Percentiles rank a stretch among this genome's conserved stretches.
Evolutionary conservation across 139 green algal species (phyloP).

Genomic region (Medakamo hakoo): DNA sequence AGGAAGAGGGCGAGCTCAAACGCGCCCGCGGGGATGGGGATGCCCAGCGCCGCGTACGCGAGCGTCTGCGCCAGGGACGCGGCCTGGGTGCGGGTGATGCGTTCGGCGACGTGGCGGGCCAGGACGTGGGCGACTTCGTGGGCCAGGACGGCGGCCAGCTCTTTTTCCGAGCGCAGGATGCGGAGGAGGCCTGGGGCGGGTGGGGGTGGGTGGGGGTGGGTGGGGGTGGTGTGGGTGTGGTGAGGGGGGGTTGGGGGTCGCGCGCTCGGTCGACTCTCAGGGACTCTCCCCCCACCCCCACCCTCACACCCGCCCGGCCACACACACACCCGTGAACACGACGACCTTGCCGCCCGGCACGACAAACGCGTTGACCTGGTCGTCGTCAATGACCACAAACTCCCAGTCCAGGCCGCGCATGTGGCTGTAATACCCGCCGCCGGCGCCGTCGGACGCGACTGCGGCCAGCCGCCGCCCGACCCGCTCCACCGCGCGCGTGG

Average conservation of each 20-base stretch:
- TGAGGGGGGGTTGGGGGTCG: too few species aligned
- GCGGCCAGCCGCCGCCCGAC: conserved; percentile 11
- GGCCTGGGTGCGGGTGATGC: conserved; percentile 14
- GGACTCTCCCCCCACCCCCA: neutral
- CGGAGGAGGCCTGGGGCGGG: conserved; percentile 44
- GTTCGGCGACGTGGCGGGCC: conserved; percentile 43
- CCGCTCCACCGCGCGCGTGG: conserved; percentile 3
- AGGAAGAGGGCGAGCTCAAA: conserved; percentile 32
- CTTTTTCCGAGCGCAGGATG: conserved; percentile 41
- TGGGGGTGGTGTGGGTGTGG: too few species aligned
- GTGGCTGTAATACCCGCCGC: conserved; percentile 36
- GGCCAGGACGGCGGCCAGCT: conserved; percentile 66
- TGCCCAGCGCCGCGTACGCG: conserved; percentile 21
- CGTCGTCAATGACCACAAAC: conserved; percentile 57
- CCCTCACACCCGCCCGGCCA: neutral
- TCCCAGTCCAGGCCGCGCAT: conserved; percentile 62
- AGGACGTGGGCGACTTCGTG: conserved; percentile 71
- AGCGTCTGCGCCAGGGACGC: conserved; percentile 9
- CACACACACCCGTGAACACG: conserved; percentile 33
- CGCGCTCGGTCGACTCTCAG: neutral
- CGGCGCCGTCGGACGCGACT: conserved; percentile 28
- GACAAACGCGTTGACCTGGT: conserved; percentile 66
- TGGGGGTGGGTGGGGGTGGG: too few species aligned
- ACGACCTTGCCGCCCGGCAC: conserved; percentile 79
- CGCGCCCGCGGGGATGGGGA: conserved; percentile 21